Evolutionary conservation across 2,329 filamentous ascomycete genomes (phyloP).

Genomic region (Fusarium lyarnte): DNA sequence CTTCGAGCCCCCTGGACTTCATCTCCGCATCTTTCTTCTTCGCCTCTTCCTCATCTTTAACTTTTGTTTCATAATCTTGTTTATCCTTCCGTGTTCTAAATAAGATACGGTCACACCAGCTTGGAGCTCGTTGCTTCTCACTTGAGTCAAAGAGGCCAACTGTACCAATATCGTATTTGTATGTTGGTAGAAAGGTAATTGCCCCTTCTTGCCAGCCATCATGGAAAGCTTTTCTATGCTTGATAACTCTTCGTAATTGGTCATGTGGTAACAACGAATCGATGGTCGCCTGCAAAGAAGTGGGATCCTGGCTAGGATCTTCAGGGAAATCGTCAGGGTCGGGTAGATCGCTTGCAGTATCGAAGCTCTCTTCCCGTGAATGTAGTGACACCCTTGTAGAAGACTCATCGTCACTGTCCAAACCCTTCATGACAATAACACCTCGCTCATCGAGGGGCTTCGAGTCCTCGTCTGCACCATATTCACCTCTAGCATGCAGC

Average conservation of each 20-base stretch:
- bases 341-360: slow-evolving; percentile 58
- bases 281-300: slow-evolving; percentile 87
- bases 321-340: slow-evolving; percentile 73
- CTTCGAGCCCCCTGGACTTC: slow-evolving; percentile 80
- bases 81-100: slow-evolving; percentile 81
- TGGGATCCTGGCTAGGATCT: slow-evolving; percentile 79
- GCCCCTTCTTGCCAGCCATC: slow-evolving; percentile 92
- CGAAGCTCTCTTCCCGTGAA: slow-evolving; percentile 50
- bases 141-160: slow-evolving; percentile 93
- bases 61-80: slow-evolving; percentile 69
- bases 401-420: slow-evolving; percentile 59
- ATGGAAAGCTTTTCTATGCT: slow-evolving; percentile 80
- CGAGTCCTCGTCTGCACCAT: slow-evolving; percentile 63
- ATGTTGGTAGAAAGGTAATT: slow-evolving; percentile 90
- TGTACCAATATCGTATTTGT: slow-evolving; percentile 98
- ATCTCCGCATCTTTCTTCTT: slow-evolving; percentile 84
- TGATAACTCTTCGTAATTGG: slow-evolving; percentile 80
- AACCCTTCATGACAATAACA: slow-evolving; percentile 58
- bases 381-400: slow-evolving; percentile 48
- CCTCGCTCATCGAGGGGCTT: slow-evolving; percentile 57
- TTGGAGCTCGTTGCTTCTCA: slow-evolving; percentile 91
- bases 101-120: slow-evolving; percentile 96
- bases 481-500: slow-evolving; percentile 83
- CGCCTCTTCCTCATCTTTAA: slow-evolving; percentile 71
- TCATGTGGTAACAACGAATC: slow-evolving; percentile 90